Evolutionary conservation across 2,329 filamentous ascomycete genomes (phyloP).

Genomic region (Aspergillus udagawae): DNA sequence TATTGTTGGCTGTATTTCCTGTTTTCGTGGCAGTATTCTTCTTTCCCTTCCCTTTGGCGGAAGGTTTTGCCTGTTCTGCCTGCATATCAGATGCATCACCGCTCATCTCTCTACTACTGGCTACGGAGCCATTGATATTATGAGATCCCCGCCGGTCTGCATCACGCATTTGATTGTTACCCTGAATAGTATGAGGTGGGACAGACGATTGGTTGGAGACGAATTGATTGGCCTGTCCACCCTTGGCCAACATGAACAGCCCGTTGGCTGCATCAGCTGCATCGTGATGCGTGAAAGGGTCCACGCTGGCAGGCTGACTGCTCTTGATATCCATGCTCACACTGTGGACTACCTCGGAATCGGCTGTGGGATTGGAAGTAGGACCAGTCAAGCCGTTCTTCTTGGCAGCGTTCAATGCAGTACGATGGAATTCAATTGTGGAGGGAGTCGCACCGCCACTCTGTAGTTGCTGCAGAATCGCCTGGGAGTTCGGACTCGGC

Average conservation of each 20-base stretch:
- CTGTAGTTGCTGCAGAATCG: slow-evolving; percentile 72
- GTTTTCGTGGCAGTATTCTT: slow-evolving; percentile 52
- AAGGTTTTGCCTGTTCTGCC: slow-evolving; percentile 62
- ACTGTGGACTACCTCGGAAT: slow-evolving; percentile 33
- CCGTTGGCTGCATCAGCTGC: slow-evolving; percentile 92
- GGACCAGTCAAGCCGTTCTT: slow-evolving; percentile 46
- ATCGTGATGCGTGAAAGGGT: slow-evolving; percentile 81
- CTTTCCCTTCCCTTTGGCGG: slow-evolving; percentile 65
- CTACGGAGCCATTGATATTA: slow-evolving; percentile 45
- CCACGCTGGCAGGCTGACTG: slow-evolving; percentile 48
- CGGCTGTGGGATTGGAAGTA: slow-evolving; percentile 42
- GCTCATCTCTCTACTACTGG: slow-evolving; percentile 62
- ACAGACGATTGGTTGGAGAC: slow-evolving; percentile 47
- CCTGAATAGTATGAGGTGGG: slow-evolving; percentile 49
- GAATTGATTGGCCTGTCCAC: slow-evolving; percentile 55
- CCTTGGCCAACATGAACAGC: slow-evolving; percentile 78
- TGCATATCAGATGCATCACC: slow-evolving; percentile 71
- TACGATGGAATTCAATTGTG: slow-evolving; percentile 91
- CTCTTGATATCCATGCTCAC: slow-evolving; percentile 42
- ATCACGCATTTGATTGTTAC: slow-evolving; percentile 50
- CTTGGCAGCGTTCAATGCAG: slow-evolving; percentile 76
- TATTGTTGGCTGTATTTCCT: slow-evolving; percentile 54
- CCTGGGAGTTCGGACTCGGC: slow-evolving; percentile 80
- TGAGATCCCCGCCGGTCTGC: slow-evolving; percentile 41
- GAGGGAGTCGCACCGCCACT: slow-evolving; percentile 82